Conservation (phyloP, 2,329 filamentous ascomycete species). For the Colletotrichum sansevieriae region DNA sequence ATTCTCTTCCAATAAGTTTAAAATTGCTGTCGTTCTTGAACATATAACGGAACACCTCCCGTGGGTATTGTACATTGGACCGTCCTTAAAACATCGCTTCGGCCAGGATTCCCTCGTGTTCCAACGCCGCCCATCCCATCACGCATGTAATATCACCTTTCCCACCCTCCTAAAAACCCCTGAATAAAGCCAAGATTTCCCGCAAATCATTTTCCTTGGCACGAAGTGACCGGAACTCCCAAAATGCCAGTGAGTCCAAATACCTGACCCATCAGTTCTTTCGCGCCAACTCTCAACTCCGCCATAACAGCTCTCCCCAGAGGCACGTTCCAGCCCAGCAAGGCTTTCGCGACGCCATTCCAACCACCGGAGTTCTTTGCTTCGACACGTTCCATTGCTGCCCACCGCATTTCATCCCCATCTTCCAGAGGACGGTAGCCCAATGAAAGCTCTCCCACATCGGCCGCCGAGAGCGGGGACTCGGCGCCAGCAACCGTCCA, state of each 20-base stretch:
- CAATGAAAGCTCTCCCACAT: conserved; percentile 19
- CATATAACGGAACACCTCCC: too few species aligned
- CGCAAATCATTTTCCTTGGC: background rate
- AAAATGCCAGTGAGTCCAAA: conserved; percentile 45
- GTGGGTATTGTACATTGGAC: background rate
- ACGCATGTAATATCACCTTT: background rate
- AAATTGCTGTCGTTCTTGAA: background rate
- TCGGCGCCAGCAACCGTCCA: conserved; percentile 42
- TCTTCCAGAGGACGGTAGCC: conserved; percentile 27
- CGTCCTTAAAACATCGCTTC: background rate
- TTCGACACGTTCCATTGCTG: conserved; percentile 14
- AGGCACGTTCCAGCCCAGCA: conserved; percentile 29
- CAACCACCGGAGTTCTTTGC: conserved; percentile 21
- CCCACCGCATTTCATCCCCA: conserved; percentile 26
- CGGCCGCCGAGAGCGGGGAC: conserved; percentile 9
- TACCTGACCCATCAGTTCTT: conserved; percentile 44
- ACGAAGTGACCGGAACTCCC: conserved; percentile 42
- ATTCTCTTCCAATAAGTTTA: background rate
- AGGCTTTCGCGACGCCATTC: conserved; percentile 6
- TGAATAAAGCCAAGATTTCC: background rate
- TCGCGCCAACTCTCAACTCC: conserved; percentile 44
- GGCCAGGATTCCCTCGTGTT: background rate
- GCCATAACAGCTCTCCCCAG: conserved; percentile 35
- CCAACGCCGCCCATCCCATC: background rate
- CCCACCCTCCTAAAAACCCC: background rate